Base-by-base conservation (phyloP, 2,329 filamentous ascomycete genomes). In the Penicillium sp. region DNA sequence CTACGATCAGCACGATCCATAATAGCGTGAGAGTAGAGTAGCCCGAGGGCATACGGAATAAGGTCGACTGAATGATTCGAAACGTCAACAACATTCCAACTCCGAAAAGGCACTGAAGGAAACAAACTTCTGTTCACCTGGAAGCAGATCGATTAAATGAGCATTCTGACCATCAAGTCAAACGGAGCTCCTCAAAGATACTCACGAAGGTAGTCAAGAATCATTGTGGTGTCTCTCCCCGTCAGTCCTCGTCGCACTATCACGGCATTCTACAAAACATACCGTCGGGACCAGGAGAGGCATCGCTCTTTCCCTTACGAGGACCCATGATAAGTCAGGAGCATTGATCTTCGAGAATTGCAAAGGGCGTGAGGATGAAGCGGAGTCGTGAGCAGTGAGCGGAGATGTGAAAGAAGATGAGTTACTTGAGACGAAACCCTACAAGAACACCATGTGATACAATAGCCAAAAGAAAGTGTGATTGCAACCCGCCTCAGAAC, bases 201-300 rank as follows among this genome's bases (percentile, higher is more conserved):
- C 76, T 68, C 59, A 80, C 78, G 73, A 18, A 82, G 70, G 60
- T 82, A 82, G 23, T 75, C 70, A 31, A 81, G 68, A 21, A 82
- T 75, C 64, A 78, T 69, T 21, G 74, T 66, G 24, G 70, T 74
- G 69, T 63, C 57, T 54, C 47, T 39, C 34, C 31, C 43, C 24
- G 52, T 56, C n/a, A 54, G 54, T 16, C 8, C 16, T 39, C 18
- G 3, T 39, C 26, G 36, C 9, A 31, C 29, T 6, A 34, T 28
- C 29, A 36, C 28, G n/a, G 5, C 3, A 16, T 28, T 36, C 16
- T 31, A 36, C 9, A 43, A 2, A 43, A 49, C 63, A 57, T 47
- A 74, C 73, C 70, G 61, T 70, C 65, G 24, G 65, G 63, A 13
- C 52, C 52, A 4, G 61, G 51, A 15, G 57, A 45, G 38, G 70